Conservation (phyloP, 179 eudicot species). For the Silene noctiflora region DNA sequence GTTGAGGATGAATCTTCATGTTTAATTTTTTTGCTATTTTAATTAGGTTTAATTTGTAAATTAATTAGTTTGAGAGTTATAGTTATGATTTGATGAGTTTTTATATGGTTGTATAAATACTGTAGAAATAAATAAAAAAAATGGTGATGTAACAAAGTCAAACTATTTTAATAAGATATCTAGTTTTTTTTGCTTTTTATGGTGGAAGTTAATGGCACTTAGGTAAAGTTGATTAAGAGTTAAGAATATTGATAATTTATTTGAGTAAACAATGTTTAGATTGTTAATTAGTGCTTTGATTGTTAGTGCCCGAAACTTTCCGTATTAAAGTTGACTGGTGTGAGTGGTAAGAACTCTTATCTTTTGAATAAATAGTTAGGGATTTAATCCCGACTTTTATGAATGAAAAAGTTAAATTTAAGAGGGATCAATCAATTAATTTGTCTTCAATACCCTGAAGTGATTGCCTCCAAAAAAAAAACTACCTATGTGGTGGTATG, state of each 20-base stretch:
- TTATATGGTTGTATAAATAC: background rate
- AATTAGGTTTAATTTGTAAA: background rate
- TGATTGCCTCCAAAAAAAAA: no score
- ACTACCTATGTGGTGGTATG: no score
- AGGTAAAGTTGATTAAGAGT: background rate
- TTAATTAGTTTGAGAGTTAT: background rate
- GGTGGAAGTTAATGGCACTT: conserved; percentile 11
- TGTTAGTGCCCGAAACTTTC: no score
- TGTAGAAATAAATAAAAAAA: background rate
- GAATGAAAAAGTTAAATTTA: no score
- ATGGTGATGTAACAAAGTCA: background rate
- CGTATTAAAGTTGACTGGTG: no score
- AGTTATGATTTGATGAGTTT: background rate
- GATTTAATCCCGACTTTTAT: no score
- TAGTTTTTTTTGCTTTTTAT: background rate
- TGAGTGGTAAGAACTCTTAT: no score
- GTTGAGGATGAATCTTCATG: conserved; percentile 22
- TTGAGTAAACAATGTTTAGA: no score
- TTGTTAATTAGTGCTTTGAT: no score
- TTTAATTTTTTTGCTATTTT: background rate
- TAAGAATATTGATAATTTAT: background rate
- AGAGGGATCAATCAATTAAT: no score
- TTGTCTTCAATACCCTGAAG: no score
- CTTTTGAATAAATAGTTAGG: no score
- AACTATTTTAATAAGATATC: conserved; percentile 7